These are phyloP conservation scores for Solanum medicagineum DNA, from an alignment of 257 asterid genomes.

Conservation along the genomic window DNA sequence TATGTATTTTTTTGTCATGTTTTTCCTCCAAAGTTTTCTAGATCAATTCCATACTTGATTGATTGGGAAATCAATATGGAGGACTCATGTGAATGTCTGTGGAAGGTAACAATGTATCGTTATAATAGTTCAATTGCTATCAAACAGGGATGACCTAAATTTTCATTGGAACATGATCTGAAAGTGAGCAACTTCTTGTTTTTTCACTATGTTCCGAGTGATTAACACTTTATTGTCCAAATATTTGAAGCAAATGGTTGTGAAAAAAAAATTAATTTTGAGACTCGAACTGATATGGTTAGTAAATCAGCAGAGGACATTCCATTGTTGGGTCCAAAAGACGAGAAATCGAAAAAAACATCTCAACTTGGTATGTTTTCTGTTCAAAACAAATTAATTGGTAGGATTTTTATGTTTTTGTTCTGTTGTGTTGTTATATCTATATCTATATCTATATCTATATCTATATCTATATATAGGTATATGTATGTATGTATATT, in stretches of 20 bases:
- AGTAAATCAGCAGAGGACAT: too few species aligned
- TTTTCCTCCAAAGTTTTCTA: neutral
- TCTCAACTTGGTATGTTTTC: neutral
- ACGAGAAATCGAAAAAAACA: neutral
- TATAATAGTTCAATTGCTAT: neutral
- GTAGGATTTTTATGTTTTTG: neutral
- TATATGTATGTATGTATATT: neutral
- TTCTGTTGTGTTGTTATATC: neutral
- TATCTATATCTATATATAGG: accelerated
- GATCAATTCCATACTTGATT: neutral
- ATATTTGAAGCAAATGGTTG: neutral
- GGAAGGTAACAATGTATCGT: neutral
- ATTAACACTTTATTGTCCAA: neutral
- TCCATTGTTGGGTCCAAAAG: neutral
- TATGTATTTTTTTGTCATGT: neutral
- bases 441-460: neutral
- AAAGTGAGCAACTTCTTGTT: neutral
- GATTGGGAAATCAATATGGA: neutral
- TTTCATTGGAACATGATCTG: neutral
- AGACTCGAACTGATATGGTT: too few species aligned
- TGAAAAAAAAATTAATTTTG: neutral
- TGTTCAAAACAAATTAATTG: neutral
- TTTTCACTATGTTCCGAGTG: neutral
- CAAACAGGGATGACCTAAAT: neutral
- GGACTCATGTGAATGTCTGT: neutral